Evolutionary conservation across 768 basidiomycete genomes (phyloP).

Genomic region (Russula brevipes): DNA sequence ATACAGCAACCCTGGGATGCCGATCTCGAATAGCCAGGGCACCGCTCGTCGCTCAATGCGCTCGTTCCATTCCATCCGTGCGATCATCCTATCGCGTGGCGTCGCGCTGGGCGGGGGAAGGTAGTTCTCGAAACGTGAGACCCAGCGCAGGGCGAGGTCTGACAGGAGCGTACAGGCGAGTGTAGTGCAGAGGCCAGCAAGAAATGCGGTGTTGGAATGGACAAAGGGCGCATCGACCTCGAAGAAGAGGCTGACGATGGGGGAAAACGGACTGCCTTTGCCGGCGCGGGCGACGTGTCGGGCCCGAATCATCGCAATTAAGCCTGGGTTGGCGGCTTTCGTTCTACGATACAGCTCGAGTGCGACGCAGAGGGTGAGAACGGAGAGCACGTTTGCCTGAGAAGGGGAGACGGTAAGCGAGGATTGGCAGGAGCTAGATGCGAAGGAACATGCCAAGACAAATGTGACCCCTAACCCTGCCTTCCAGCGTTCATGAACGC

Average conservation of each 20-base stretch:
- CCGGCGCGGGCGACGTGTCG: constrained; percentile 10
- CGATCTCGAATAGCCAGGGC: constrained; percentile 13
- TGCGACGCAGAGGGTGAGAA: constrained; percentile 11
- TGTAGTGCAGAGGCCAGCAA: constrained; percentile 13
- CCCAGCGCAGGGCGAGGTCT: constrained; percentile 16
- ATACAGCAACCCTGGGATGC: constrained; percentile 12
- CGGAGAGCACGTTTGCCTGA: constrained; percentile 14
- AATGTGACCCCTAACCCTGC: constrained; percentile 15
- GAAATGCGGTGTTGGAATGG: constrained; percentile 10
- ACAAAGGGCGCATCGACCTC: constrained; percentile 6
- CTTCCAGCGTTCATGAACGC: constrained; percentile 12
- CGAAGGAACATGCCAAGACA: constrained; percentile 8
- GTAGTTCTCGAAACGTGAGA: constrained; percentile 7
- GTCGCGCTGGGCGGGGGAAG: neutral
- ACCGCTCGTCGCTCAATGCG: constrained; percentile 8
- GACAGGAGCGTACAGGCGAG: constrained; percentile 13
- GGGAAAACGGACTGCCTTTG: constrained; percentile 4
- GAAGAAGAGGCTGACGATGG: constrained; percentile 19
- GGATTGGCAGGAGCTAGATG: no score
- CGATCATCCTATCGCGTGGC: constrained; percentile 14
- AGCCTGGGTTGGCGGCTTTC: constrained; percentile 9
- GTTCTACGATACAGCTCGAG: constrained; percentile 17
- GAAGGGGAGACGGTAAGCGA: neutral
- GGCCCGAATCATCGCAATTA: constrained; percentile 11
- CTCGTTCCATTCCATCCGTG: constrained; percentile 20